Conservation (phyloP, 2,329 filamentous ascomycete species). For the Diaporthe citri region DNA sequence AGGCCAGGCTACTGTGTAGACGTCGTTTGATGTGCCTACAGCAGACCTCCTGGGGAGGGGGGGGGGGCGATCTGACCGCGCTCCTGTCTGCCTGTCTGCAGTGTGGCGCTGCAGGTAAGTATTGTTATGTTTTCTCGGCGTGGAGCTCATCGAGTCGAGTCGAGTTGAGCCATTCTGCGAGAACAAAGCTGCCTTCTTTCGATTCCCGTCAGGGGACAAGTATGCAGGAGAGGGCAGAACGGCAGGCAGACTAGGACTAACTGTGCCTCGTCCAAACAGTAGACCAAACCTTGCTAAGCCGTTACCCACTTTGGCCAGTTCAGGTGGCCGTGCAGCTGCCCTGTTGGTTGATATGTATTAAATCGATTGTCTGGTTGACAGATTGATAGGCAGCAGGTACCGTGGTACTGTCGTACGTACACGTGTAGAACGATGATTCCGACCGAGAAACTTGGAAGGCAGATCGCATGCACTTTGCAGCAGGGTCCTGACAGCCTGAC, state of each 20-base stretch:
- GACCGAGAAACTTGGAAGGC: not conserved
- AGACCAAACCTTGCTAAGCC: constrained; percentile 15
- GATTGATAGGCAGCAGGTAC: not conserved
- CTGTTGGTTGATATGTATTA: not conserved
- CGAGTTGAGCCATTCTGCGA: not conserved
- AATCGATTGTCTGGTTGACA: not conserved
- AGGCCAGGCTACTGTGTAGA: not conserved
- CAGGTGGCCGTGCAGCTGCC: not conserved
- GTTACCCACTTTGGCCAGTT: not conserved
- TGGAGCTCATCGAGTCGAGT: not conserved
- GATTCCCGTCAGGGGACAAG: not conserved
- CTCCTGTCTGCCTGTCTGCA: not conserved
- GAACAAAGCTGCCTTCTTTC: not conserved
- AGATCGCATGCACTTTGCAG: not conserved
- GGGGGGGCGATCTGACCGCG: not conserved
- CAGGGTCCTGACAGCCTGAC: constrained; percentile 13
- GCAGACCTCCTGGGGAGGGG: not conserved
- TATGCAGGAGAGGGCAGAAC: not conserved
- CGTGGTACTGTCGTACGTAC: not conserved
- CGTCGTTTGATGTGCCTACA: not conserved
- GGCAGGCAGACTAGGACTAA: not conserved
- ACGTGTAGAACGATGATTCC: not conserved
- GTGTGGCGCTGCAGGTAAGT: not conserved
- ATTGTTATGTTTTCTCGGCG: constrained; percentile 1
- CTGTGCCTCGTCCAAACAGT: constrained; percentile 24